Percentiles rank a stretch among this genome's conserved stretches.
These are phyloP conservation scores for Solanum neorickii DNA, from an alignment of 257 asterid species.

Conservation along the genomic window DNA sequence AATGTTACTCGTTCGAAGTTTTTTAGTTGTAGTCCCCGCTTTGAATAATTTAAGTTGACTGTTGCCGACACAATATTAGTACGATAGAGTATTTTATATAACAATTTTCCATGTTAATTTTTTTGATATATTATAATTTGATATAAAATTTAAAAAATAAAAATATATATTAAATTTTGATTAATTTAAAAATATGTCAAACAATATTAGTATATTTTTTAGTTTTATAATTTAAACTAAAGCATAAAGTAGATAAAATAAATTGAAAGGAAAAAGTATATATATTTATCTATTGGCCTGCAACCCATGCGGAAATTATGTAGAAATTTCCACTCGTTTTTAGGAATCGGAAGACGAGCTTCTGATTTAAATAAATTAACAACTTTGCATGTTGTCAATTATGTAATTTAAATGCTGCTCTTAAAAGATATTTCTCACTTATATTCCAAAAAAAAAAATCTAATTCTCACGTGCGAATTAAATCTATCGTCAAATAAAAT, in stretches of 20 bases:
- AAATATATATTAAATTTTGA: too few relatives aligned
- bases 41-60: background rate
- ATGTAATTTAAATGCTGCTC: background rate
- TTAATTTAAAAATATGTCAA: too few relatives aligned
- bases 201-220: fast-evolving
- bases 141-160: fast-evolving
- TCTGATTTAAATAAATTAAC: background rate
- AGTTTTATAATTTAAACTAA: too few relatives aligned
- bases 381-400: background rate
- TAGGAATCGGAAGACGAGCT: background rate
- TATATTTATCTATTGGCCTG: background rate
- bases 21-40: background rate
- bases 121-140: too few relatives aligned
- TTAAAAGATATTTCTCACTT: background rate
- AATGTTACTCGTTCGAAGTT: background rate
- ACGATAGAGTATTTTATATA: too few relatives aligned
- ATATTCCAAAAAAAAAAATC: background rate
- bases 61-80: background rate
- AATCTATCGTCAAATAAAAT: background rate
- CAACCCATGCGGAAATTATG: background rate
- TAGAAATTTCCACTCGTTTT: background rate
- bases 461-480: background rate
- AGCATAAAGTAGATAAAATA: too few relatives aligned
- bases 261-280: too few relatives aligned
- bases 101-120: too few relatives aligned